phyloP scores from a whole-genome alignment of 495 filamentous ascomycete genomes.

The Pyrenula aspistea region DNA sequence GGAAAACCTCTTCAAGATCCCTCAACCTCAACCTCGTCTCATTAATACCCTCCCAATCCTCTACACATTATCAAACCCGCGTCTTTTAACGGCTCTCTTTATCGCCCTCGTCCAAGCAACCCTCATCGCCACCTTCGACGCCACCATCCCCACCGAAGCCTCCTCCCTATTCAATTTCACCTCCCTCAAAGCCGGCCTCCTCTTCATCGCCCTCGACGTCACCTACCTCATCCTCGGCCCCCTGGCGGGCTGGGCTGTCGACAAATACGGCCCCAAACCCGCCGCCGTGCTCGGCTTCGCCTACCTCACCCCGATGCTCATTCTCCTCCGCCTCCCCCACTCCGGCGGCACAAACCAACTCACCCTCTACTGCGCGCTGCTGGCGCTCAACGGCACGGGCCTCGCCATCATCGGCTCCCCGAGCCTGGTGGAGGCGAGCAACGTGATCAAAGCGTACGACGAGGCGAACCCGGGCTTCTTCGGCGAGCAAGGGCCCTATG shows the following conservation, averaged over 20 bases:
- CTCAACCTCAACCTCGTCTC: constrained; percentile 15
- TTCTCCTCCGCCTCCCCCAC: constrained; percentile 33
- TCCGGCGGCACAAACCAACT: constrained; percentile 21
- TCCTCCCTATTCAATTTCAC: constrained; percentile 37
- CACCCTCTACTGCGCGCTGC: constrained; percentile 27
- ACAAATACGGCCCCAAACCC: constrained; percentile 34
- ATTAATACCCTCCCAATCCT: constrained; percentile 31
- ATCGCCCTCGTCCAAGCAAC: constrained; percentile 38
- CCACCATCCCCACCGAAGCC: constrained; percentile 42
- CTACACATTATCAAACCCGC: constrained; percentile 25
- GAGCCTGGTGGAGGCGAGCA: constrained; percentile 23
- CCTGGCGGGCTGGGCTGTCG: constrained; percentile 36
- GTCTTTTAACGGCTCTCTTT: constrained; percentile 30
- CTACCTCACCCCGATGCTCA: constrained; percentile 32
- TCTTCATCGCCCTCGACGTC: constrained; percentile 38
- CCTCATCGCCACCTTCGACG: constrained; percentile 39
- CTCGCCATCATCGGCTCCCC: constrained; percentile 35
- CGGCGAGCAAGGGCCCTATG: constrained; percentile 38
- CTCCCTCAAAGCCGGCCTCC: constrained; percentile 36
- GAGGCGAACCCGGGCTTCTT: constrained; percentile 29
- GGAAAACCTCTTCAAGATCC: constrained; percentile 24
- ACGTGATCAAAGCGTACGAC: constrained; percentile 20
- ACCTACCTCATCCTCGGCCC: constrained; percentile 38
- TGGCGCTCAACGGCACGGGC: constrained; percentile 36
- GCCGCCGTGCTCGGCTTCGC: constrained; percentile 32